phyloP scores from a whole-genome alignment of 352 stramenopile genomes.

The Pythium guiyangense region DNA sequence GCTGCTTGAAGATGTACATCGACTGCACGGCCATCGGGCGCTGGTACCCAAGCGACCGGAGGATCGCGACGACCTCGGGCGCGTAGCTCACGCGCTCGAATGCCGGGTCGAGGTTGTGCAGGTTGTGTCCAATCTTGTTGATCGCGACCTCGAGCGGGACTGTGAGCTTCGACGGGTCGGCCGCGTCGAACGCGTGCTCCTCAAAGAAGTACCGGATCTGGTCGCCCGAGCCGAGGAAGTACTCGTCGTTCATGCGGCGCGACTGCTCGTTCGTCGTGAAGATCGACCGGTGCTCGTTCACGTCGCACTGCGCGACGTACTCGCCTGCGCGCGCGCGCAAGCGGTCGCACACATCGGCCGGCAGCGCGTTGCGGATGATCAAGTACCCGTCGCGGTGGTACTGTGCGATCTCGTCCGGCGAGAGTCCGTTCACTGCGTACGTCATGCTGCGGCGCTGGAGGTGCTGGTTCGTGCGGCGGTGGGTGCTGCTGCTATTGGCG shows the following conservation, averaged over 20 bases:
- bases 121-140: slow-evolving; percentile 96
- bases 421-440: slow-evolving; percentile 28
- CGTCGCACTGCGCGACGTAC: slow-evolving; percentile 58
- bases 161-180: slow-evolving; percentile 56
- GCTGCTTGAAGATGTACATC: slow-evolving; percentile 99
- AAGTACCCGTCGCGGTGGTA: slow-evolving; percentile 70
- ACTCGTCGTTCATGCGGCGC: slow-evolving; percentile 84
- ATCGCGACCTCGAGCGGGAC: slow-evolving; percentile 75
- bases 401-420: slow-evolving; percentile 50
- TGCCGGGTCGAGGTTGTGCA: slow-evolving; percentile 86
- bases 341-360: slow-evolving; percentile 38
- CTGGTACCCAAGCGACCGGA: slow-evolving; percentile 82
- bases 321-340: slow-evolving; percentile 43
- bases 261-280: slow-evolving; percentile 84
- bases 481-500: too few relatives aligned
- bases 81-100: slow-evolving; percentile 89
- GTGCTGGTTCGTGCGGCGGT: too few relatives aligned
- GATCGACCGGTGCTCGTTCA: slow-evolving; percentile 64
- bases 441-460: neutral
- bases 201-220: slow-evolving; percentile 95
- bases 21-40: slow-evolving; percentile 90
- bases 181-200: slow-evolving; percentile 55
- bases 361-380: slow-evolving; percentile 40
- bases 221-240: slow-evolving; percentile 92
- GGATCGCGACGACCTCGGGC: slow-evolving; percentile 60